A percentile compares a stretch with the other conserved stretches of the same genome.
These are phyloP conservation scores for Croton laevigatus DNA, from an alignment of 441 rosid species.

Conservation along the genomic window DNA sequence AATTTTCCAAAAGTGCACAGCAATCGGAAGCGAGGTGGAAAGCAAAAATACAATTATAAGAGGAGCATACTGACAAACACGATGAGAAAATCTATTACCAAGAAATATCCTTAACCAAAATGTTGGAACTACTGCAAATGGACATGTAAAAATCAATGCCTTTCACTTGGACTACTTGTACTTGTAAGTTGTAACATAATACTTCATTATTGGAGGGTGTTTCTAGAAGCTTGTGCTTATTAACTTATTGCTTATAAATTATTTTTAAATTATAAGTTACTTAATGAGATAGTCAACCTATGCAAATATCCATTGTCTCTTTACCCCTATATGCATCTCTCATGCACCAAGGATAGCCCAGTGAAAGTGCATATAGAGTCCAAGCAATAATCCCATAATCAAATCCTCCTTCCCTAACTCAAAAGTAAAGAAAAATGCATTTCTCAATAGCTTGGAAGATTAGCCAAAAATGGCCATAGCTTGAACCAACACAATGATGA, in stretches of 20 bases:
- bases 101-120: too few species aligned
- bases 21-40: background rate
- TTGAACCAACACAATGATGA: background rate
- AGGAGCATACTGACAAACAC: background rate
- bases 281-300: background rate
- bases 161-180: background rate
- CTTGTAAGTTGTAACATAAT: background rate
- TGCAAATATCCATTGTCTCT: background rate
- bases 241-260: too few species aligned
- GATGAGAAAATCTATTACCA: too few species aligned
- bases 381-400: too few species aligned
- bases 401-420: too few species aligned
- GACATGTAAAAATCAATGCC: background rate
- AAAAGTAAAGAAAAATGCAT: background rate
- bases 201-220: background rate
- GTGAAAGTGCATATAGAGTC: too few species aligned
- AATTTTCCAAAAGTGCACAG: conserved; percentile 15
- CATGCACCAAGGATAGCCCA: too few species aligned
- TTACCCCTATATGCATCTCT: background rate
- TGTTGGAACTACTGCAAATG: background rate
- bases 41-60: background rate
- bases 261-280: too few species aligned
- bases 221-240: too few species aligned
- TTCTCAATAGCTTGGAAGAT: conserved; percentile 2
- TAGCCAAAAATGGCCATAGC: background rate